Base-by-base conservation (phyloP, 2,329 filamentous ascomycete genomes). In the Pseudogymnoascus sp. region DNA sequence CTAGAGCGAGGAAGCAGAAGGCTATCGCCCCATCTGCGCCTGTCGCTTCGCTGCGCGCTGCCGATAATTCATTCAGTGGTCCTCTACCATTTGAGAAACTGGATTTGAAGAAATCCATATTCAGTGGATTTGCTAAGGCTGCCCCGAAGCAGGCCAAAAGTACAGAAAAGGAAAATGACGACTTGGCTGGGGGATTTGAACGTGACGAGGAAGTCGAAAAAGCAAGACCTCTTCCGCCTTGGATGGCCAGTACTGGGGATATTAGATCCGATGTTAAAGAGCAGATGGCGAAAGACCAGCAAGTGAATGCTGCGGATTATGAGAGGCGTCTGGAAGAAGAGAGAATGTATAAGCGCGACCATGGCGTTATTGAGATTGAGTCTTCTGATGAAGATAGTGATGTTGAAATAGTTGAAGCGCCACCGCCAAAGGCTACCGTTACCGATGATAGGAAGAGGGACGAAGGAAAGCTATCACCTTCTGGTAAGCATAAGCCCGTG, bases 11-110 rank as follows among this genome's bases (percentile, higher is more conserved):
- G 62, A 83, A 81, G 66, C 78, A 80, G 62, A 83, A 85, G 70
- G 80, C 79, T 39, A 65, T 72, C 2, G 70, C 39, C 2, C 47
- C 25, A 33, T 33, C 47, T 12, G 47, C 9, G 11, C 28, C 47
- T 14, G 18, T 25, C n/a, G 4, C 47, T 12, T 72, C 72, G 16
- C 76, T 73, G 41, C 72, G 60, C 12, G 58, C 73, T 2, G 41
- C 62, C 65, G 84, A 82, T 65, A 84, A 85, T 67, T 79, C 84
- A 2, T 89, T 96, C 69, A 84, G 84, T 65, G 93, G 93, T 0
- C 91, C 92, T 0, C 74, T 99, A 4, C 94, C 94, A 0, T 99
- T 99, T 69, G 92, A 96, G 67, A 93, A 91, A 70, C 79, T 96
- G 1, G 85, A 88, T 47, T 86, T 82, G 79, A 86, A 83, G 59